These are phyloP conservation scores for Boletus rubescentipes DNA, from an alignment of 768 basidiomycete genomes.

Conservation along the genomic window DNA sequence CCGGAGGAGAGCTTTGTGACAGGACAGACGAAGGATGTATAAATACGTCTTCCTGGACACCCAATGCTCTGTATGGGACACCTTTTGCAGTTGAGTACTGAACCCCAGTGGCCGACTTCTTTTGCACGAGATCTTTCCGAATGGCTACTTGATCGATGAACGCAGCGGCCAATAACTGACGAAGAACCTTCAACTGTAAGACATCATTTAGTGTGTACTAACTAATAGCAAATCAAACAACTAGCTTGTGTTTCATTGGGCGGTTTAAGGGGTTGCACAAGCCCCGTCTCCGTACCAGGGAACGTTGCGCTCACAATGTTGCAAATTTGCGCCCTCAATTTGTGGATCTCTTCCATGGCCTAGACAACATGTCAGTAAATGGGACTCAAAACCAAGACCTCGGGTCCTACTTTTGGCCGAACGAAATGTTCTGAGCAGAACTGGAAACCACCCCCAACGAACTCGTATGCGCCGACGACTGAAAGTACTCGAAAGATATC, in stretches of 20 bases:
- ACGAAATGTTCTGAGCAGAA: conserved; percentile 94
- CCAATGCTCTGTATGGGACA: conserved; percentile 79
- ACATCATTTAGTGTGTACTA: conserved; percentile 1
- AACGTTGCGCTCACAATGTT: conserved; percentile 82
- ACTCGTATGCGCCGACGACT: conserved; percentile 96
- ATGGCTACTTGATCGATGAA: conserved; percentile 97
- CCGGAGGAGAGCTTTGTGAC: conserved; percentile 68
- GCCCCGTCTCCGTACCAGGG: conserved; percentile 57
- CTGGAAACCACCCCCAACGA: conserved; percentile 70
- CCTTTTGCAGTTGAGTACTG: conserved; percentile 76
- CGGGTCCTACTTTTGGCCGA: conserved; percentile 66
- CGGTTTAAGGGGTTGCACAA: conserved; percentile 65
- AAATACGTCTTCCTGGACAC: conserved; percentile 83
- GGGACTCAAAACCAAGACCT: background rate
- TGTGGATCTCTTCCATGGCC: conserved; percentile 99
- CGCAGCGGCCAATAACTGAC: conserved; percentile 82
- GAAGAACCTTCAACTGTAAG: conserved; percentile 80
- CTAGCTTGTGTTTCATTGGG: conserved; percentile 77
- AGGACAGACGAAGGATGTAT: conserved; percentile 90
- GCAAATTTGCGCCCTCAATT: conserved; percentile 85
- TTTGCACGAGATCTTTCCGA: conserved; percentile 77
- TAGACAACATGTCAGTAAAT: conserved; percentile 30
- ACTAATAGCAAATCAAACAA: background rate
- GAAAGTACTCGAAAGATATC: conserved; percentile 88
- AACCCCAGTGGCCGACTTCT: conserved; percentile 53